Percentiles rank a stretch among this genome's conserved stretches.
These are phyloP conservation scores for Seiridium cupressi DNA, from an alignment of 2,329 filamentous ascomycete genomes.

Conservation along the genomic window DNA sequence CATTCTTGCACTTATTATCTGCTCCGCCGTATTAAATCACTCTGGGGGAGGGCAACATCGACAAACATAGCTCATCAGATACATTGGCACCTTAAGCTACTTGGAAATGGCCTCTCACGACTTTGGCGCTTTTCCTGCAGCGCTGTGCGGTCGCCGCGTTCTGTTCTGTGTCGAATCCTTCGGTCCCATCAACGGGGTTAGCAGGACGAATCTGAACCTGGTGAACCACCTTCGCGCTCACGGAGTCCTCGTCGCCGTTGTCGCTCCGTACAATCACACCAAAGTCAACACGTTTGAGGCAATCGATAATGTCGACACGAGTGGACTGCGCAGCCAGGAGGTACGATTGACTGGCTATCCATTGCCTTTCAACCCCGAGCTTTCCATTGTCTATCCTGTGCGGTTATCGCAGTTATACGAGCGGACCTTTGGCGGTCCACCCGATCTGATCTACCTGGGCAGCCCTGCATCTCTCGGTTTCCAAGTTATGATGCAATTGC, in stretches of 20 bases:
- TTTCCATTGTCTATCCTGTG: conserved; percentile 69
- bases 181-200: conserved; percentile 72
- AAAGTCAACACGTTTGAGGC: conserved; percentile 54
- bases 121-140: conserved; percentile 41
- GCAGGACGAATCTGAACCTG: conserved; percentile 66
- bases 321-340: conserved; percentile 41
- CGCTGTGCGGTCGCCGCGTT: conserved; percentile 59
- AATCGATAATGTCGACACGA: conserved; percentile 30
- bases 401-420: conserved; percentile 60
- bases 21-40: too few species aligned
- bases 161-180: conserved; percentile 70
- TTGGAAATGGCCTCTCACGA: conserved; percentile 29
- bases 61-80: not conserved
- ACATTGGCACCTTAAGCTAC: not conserved
- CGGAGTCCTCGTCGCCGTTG: conserved; percentile 63
- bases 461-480: conserved; percentile 70
- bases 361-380: conserved; percentile 68
- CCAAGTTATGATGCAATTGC: conserved; percentile 67
- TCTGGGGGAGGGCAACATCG: not conserved
- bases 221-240: conserved; percentile 65
- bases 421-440: conserved; percentile 55
- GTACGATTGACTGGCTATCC: conserved; percentile 63
- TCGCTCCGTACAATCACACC: conserved; percentile 60
- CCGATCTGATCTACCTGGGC: conserved; percentile 68
- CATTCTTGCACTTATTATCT: too few species aligned